Evolutionary conservation across 495 filamentous ascomycete genomes (phyloP).

Genomic region (Pyrenula aspistea): DNA sequence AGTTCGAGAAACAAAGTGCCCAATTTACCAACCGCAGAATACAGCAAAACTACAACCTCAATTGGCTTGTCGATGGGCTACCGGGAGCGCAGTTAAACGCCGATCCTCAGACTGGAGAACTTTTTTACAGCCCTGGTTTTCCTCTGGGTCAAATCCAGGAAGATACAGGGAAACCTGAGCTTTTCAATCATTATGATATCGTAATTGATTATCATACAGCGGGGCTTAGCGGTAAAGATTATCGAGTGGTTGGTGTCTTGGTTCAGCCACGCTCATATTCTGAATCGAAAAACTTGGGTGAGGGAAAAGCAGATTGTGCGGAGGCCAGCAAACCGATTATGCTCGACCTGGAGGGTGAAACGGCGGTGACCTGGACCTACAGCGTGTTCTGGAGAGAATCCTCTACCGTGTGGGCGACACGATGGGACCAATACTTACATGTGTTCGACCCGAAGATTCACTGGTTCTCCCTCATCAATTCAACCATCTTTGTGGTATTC

Average conservation of each 20-base stretch:
- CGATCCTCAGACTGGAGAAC: constrained; percentile 58
- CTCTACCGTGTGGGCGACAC: constrained; percentile 77
- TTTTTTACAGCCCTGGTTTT: constrained; percentile 84
- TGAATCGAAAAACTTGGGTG: constrained; percentile 40
- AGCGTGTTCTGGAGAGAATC: constrained; percentile 76
- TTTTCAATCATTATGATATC: constrained; percentile 95
- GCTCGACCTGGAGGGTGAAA: constrained; percentile 55
- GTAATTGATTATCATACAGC: constrained; percentile 84
- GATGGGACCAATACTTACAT: constrained; percentile 96
- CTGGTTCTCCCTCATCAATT: constrained; percentile 95
- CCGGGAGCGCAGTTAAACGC: constrained; percentile 70
- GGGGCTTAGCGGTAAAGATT: constrained; percentile 41
- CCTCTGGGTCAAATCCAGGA: constrained; percentile 52
- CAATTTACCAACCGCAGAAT: constrained; percentile 77
- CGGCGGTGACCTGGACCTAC: constrained; percentile 76
- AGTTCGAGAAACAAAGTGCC: constrained; percentile 55
- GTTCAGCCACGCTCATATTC: constrained; percentile 67
- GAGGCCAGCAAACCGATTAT: constrained; percentile 33
- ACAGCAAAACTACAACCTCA: constrained; percentile 70
- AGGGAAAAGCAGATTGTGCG: constrained; percentile 51
- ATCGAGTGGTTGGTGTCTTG: constrained; percentile 80
- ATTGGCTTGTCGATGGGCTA: constrained; percentile 91
- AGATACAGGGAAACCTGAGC: constrained; percentile 37
- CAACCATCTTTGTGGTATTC: constrained; percentile 85
- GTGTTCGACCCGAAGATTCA: constrained; percentile 94